Evolutionary conservation across 169 alveolate species (phyloP), one percentile per base, ranked within the genome.

Genomic region (Perkinsus marinus): DNA sequence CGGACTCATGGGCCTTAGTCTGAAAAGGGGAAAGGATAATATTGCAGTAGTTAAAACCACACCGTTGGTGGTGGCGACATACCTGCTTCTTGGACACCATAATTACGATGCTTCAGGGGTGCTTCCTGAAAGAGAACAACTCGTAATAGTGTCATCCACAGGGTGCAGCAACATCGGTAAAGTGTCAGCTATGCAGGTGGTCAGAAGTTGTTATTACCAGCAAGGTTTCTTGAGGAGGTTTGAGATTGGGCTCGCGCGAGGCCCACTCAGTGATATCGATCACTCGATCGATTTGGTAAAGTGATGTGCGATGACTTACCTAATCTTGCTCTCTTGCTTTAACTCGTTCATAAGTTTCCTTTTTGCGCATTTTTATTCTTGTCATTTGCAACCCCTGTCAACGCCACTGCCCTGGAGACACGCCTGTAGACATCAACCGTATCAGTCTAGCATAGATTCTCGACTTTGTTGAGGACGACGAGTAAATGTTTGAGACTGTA

Each of bases 1-100:
- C 98, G 96, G 97, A 97, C 93, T 98, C 99, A 34, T 97, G 95
- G 90, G 97, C 97, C 94, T 96, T 97, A 68, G 95, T 93, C 91
- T 97, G 34, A 57, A 57, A 57, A 16, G 22, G 34, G 26, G 22
- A 16, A 57, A 30, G 34, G 79, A 13, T 26, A 57, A 26, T 30
- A 57, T 57, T 16, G n/a, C n/a, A n/a, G n/a, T n/a, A n/a, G n/a
- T n/a, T n/a, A n/a, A 13, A 57, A 0, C 79, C 34, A 41, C 19
- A 13, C 79, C 5, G 79, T 26, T 57, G 34, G 22, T 57, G 37
- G 79, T 0, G 37, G 30, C 22, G 46, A 26, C 79, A 57, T 57
- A 57, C 79, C 79, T 57, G 79, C 79, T 57, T 57, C 79, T 57
- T 57, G 79, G 79, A 57, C 79, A 57, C 79, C 79, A 57, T 57